phyloP scores from a whole-genome alignment of 2,329 filamentous ascomycete genomes.

The Cucurbitaria berberidis region DNA sequence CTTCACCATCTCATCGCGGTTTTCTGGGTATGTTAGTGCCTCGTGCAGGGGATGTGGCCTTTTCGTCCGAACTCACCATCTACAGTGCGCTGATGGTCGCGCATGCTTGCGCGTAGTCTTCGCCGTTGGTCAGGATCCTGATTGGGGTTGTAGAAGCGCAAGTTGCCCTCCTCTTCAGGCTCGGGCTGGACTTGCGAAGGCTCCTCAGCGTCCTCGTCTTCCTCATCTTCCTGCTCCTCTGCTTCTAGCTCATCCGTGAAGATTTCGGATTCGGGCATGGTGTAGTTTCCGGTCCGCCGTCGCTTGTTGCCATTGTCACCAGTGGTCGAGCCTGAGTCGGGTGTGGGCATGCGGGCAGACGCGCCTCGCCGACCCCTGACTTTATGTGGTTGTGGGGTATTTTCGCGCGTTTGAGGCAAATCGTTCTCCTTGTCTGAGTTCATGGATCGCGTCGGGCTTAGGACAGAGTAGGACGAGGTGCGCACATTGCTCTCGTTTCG shows the following conservation, averaged over 20 bases:
- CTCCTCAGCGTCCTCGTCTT: conserved; percentile 16
- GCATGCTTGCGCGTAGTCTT: conserved; percentile 70
- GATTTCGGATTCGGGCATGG: conserved; percentile 8
- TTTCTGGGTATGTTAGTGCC: conserved; percentile 61
- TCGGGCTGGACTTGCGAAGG: conserved; percentile 6
- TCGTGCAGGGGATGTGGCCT: background rate
- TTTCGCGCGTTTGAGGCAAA: conserved; percentile 32
- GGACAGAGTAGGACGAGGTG: conserved; percentile 38
- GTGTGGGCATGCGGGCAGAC: conserved; percentile 45
- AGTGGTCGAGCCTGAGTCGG: conserved; percentile 43
- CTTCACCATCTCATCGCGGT: conserved; percentile 72
- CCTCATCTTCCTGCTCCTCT: conserved; percentile 33
- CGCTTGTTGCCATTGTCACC: conserved; percentile 51
- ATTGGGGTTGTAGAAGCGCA: conserved; percentile 74
- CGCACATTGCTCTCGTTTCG: conserved; percentile 22
- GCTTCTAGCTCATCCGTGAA: conserved; percentile 20
- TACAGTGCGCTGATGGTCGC: conserved; percentile 69
- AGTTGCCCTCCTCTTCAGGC: conserved; percentile 15
- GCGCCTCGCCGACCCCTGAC: conserved; percentile 50
- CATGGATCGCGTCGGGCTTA: conserved; percentile 39
- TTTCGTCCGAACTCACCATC: conserved; percentile 50
- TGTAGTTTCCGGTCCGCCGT: conserved; percentile 51
- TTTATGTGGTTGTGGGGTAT: conserved; percentile 46
- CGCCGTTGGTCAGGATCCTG: conserved; percentile 78
- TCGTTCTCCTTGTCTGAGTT: conserved; percentile 57